phyloP scores from a whole-genome alignment of 2,329 filamentous ascomycete genomes.

The Phaeosphaeria sp. region DNA sequence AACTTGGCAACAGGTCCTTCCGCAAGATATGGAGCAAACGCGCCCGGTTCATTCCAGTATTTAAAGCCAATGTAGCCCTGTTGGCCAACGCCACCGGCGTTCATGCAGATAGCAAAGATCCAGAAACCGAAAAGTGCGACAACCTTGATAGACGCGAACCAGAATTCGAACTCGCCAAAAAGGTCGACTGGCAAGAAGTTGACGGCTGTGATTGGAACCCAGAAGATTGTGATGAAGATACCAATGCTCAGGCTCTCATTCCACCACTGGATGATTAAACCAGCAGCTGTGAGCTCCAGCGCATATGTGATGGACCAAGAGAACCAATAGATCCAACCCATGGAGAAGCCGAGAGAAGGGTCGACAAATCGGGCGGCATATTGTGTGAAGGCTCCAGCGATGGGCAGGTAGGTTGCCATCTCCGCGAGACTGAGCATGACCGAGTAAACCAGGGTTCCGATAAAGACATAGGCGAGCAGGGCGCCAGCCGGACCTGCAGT shows the following conservation, averaged over 20 bases:
- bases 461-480: conserved; percentile 54
- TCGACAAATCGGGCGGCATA: conserved; percentile 80
- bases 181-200: conserved; percentile 76
- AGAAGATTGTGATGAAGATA: conserved; percentile 78
- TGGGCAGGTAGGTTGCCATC: conserved; percentile 79
- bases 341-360: conserved; percentile 74
- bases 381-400: conserved; percentile 76
- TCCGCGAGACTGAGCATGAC: conserved; percentile 72
- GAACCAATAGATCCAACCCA: conserved; percentile 88
- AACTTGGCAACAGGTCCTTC: conserved; percentile 69
- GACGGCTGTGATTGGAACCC: conserved; percentile 69
- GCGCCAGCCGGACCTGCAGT: conserved; percentile 58
- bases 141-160: conserved; percentile 79
- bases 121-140: conserved; percentile 76
- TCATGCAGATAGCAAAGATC: conserved; percentile 77
- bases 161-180: conserved; percentile 82
- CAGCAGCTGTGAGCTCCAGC: conserved; percentile 74
- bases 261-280: conserved; percentile 81
- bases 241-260: conserved; percentile 66
- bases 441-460: conserved; percentile 75
- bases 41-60: conserved; percentile 73
- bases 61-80: conserved; percentile 77
- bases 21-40: conserved; percentile 69
- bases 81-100: conserved; percentile 70
- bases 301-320: conserved; percentile 77